These are phyloP conservation scores for Dendrocalamus sinicus DNA, from an alignment of 176 grass and related monocot species.

Conservation along the genomic window DNA sequence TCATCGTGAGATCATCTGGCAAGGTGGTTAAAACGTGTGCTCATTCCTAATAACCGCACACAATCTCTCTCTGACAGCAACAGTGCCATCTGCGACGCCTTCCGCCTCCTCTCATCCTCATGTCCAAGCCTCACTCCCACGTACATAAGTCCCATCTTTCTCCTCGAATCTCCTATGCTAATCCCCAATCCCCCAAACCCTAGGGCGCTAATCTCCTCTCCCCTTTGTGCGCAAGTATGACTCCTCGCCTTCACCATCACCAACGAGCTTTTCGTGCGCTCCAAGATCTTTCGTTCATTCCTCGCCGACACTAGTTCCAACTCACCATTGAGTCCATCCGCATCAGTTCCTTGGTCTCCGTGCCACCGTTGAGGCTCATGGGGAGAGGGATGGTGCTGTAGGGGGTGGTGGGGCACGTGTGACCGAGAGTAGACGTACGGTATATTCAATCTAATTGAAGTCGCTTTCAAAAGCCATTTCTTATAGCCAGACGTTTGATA, in stretches of 20 bases:
- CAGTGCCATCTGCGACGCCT: constrained; percentile 59
- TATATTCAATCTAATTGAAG: too few species aligned
- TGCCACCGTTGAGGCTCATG: too few species aligned
- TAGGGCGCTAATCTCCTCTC: constrained; percentile 4
- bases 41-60: too few species aligned
- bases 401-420: too few species aligned
- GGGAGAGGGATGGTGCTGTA: too few species aligned
- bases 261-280: constrained; percentile 94
- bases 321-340: too few species aligned
- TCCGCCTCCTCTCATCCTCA: constrained; percentile 63
- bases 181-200: constrained; percentile 19
- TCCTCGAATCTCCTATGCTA: not conserved
- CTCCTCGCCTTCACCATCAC: constrained; percentile 72
- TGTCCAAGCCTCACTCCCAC: constrained; percentile 87
- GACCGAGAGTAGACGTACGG: too few species aligned
- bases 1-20: too few species aligned
- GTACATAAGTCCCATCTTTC: constrained; percentile 38
- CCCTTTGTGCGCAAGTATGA: constrained; percentile 57
- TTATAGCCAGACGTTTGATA: too few species aligned
- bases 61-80: not conserved
- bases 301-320: too few species aligned
- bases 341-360: too few species aligned
- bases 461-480: fast-evolving
- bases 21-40: too few species aligned
- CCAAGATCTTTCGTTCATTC: constrained; percentile 71